These are phyloP conservation scores for Crassisporium funariophilum DNA, from an alignment of 768 basidiomycete genomes.

Conservation along the genomic window DNA sequence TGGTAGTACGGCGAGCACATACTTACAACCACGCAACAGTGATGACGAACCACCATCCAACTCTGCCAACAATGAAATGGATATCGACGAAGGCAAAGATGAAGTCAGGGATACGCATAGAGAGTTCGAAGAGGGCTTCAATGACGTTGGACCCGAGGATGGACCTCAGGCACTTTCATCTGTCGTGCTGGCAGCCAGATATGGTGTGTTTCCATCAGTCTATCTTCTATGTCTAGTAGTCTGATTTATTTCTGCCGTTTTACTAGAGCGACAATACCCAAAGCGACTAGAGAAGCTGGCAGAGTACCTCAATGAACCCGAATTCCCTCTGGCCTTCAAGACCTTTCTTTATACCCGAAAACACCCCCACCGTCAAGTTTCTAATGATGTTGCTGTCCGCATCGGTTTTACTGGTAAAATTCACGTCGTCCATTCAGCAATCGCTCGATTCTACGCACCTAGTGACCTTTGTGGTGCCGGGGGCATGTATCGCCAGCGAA, in stretches of 20 bases:
- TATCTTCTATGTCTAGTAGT: not conserved
- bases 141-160: not conserved
- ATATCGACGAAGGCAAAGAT: not conserved
- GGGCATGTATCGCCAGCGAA: conserved; percentile 29
- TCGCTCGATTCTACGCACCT: conserved; percentile 28
- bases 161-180: not conserved
- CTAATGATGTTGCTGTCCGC: conserved; percentile 4
- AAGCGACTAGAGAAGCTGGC: conserved; percentile 14
- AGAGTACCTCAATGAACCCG: conserved; percentile 12
- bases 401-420: conserved; percentile 21
- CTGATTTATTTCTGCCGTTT: not conserved
- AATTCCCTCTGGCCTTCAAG: conserved; percentile 11
- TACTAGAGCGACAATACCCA: conserved; percentile 20
- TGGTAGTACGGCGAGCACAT: not conserved
- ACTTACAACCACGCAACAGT: not conserved
- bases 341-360: conserved; percentile 14
- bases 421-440: conserved; percentile 27
- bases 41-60: no score
- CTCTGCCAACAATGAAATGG: not conserved
- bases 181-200: not conserved
- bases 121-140: not conserved
- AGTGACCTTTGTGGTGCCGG: conserved; percentile 30
- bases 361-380: conserved; percentile 6
- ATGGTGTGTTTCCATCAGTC: not conserved
- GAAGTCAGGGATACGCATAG: not conserved